Evolutionary conservation across 2,329 filamentous ascomycete species (phyloP).

Genomic region (Allantophomopsis cytisporea): DNA sequence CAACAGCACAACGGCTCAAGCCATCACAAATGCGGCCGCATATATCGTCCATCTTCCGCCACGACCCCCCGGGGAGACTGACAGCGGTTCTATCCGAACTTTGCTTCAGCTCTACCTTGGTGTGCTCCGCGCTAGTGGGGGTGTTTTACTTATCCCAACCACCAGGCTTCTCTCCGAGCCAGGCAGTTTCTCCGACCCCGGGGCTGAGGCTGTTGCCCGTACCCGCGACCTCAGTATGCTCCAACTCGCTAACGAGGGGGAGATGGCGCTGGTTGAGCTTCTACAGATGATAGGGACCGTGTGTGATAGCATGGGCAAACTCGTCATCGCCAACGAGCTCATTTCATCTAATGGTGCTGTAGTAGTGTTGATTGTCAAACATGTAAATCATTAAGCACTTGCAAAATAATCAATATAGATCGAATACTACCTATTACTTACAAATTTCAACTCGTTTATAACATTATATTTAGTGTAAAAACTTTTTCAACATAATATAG

Average conservation of each 20-base stretch:
- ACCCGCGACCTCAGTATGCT: conserved; percentile 16
- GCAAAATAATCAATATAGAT: too few species aligned
- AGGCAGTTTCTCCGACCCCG: conserved; percentile 6
- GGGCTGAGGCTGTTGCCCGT: conserved; percentile 12
- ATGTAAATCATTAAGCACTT: too few species aligned
- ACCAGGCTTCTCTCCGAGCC: conserved; percentile 12
- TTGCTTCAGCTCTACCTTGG: conserved; percentile 19
- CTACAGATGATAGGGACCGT: conserved; percentile 14
- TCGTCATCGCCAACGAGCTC: conserved; percentile 13
- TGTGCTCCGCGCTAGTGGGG: conserved; percentile 14
- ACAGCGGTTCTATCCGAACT: conserved; percentile 9
- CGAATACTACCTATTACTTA: too few species aligned
- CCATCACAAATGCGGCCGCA: too few species aligned
- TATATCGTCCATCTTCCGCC: too few species aligned
- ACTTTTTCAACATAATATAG: too few species aligned
- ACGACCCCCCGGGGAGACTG: too few species aligned
- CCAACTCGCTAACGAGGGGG: conserved; percentile 17
- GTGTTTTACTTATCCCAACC: conserved; percentile 16
- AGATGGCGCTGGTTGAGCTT: conserved; percentile 17
- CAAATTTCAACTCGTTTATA: too few species aligned
- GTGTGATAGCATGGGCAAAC: conserved; percentile 11
- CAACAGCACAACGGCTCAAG: too few species aligned
- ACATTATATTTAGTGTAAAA: too few species aligned
- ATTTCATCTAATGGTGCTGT: too few species aligned
- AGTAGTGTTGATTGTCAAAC: too few species aligned